phyloP scores from a whole-genome alignment of 2,329 filamentous ascomycete genomes.

The Beauveria sp. region DNA sequence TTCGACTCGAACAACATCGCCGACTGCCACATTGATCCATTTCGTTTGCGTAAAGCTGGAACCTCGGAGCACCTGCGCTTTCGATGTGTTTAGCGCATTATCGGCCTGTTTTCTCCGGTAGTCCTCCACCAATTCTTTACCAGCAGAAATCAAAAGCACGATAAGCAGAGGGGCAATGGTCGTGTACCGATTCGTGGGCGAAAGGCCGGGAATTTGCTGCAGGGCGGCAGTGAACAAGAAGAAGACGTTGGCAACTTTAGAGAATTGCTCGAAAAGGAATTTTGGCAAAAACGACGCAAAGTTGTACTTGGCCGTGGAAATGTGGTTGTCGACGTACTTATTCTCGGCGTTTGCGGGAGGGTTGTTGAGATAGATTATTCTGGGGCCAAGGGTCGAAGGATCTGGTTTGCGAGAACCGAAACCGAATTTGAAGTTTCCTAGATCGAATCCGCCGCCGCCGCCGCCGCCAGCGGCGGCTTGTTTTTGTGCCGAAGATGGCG shows the following conservation, averaged over 20 bases:
- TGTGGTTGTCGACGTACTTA: constrained; percentile 93
- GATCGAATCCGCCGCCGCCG: constrained; percentile 40
- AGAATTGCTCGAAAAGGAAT: constrained; percentile 97
- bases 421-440: constrained; percentile 83
- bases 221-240: constrained; percentile 95
- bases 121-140: constrained; percentile 91
- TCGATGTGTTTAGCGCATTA: constrained; percentile 78
- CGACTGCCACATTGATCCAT: constrained; percentile 90
- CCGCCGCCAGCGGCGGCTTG: constrained; percentile 22
- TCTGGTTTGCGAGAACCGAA: constrained; percentile 80
- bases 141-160: constrained; percentile 87
- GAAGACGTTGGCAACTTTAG: constrained; percentile 97
- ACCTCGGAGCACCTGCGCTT: constrained; percentile 73
- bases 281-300: constrained; percentile 87
- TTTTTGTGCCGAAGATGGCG: constrained; percentile 26
- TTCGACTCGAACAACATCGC: constrained; percentile 86
- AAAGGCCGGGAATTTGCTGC: constrained; percentile 92
- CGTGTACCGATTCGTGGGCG: constrained; percentile 90
- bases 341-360: constrained; percentile 81
- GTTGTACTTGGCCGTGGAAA: constrained; percentile 98
- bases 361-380: constrained; percentile 94
- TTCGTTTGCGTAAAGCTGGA: constrained; percentile 78
- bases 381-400: constrained; percentile 81
- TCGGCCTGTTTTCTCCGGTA: constrained; percentile 85
- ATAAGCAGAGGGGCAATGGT: constrained; percentile 91